Conservation (phyloP, 495 filamentous ascomycete species). For the Aspergillus campestris region DNA sequence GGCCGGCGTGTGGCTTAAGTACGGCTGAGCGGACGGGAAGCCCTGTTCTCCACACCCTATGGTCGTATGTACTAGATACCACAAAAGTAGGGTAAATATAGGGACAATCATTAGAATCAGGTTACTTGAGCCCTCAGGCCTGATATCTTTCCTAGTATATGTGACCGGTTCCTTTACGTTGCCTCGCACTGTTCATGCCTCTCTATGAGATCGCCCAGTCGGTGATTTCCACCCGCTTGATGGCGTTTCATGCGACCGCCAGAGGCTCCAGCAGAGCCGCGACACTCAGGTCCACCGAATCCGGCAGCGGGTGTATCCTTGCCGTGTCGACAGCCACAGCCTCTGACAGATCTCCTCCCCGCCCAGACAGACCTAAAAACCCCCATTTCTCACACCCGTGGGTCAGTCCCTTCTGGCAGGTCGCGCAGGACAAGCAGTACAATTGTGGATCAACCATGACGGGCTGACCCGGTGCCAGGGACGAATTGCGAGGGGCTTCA, state of each 20-base stretch:
- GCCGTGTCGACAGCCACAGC: conserved; percentile 2
- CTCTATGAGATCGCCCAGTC: conserved; percentile 35
- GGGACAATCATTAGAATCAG: too few relatives aligned
- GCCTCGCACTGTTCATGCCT: conserved; percentile 33
- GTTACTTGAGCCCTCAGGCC: too few relatives aligned
- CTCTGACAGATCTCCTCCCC: conserved; percentile 10
- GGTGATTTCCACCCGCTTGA: conserved; percentile 35
- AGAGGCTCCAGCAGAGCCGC: conserved; percentile 51
- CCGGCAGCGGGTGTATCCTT: conserved; percentile 4
- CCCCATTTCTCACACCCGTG: conserved; percentile 43
- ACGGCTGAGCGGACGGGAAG: too few relatives aligned
- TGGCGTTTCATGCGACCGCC: conserved; percentile 51
- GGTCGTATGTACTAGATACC: too few relatives aligned
- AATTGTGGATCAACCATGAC: conserved; percentile 41
- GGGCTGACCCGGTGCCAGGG: background rate
- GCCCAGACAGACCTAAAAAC: conserved; percentile 41
- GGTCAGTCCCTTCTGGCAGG: conserved; percentile 32
- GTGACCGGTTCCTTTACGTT: too few relatives aligned
- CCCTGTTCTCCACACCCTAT: too few relatives aligned
- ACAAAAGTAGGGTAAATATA: too few relatives aligned
- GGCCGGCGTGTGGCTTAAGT: too few relatives aligned
- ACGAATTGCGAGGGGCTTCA: background rate
- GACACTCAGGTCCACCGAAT: conserved; percentile 20
- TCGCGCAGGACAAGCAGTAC: conserved; percentile 36
- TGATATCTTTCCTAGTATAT: too few relatives aligned